Conservation (phyloP, 768 basidiomycete species). For the Lactarius indigo region DNA sequence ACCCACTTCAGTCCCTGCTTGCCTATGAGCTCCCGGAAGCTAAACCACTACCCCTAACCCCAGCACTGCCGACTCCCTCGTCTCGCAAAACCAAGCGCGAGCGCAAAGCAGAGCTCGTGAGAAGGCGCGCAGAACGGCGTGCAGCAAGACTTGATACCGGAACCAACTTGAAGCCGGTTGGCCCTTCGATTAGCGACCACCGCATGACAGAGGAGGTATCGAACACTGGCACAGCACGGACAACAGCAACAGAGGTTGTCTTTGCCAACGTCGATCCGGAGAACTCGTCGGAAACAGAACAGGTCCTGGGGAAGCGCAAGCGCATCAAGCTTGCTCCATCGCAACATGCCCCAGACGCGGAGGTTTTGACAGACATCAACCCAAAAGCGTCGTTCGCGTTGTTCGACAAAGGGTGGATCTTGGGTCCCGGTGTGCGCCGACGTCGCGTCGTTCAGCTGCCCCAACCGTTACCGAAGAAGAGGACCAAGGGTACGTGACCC, state of each 20-base stretch:
- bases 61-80: constrained; percentile 38
- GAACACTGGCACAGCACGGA: background rate
- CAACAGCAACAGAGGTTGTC: background rate
- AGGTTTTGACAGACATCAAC: constrained; percentile 69
- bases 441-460: constrained; percentile 46
- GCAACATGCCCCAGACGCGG: constrained; percentile 42
- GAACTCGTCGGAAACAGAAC: constrained; percentile 5
- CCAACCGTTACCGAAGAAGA: constrained; percentile 42
- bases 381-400: constrained; percentile 68
- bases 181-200: constrained; percentile 44
- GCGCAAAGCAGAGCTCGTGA: constrained; percentile 18
- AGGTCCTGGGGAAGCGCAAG: constrained; percentile 22
- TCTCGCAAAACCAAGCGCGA: constrained; percentile 33
- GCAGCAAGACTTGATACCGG: background rate
- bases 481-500: constrained; percentile 44
- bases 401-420: constrained; percentile 87
- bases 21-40: constrained; percentile 58
- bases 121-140: constrained; percentile 16
- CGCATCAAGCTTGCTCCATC: constrained; percentile 22
- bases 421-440: constrained; percentile 69
- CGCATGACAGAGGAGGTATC: constrained; percentile 10
- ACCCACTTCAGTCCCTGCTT: constrained; percentile 66
- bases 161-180: constrained; percentile 30
- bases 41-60: constrained; percentile 60
- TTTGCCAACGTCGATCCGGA: constrained; percentile 2